phyloP scores from a whole-genome alignment of 805 yeast species.

The Saccharomycopsis capsularis region DNA sequence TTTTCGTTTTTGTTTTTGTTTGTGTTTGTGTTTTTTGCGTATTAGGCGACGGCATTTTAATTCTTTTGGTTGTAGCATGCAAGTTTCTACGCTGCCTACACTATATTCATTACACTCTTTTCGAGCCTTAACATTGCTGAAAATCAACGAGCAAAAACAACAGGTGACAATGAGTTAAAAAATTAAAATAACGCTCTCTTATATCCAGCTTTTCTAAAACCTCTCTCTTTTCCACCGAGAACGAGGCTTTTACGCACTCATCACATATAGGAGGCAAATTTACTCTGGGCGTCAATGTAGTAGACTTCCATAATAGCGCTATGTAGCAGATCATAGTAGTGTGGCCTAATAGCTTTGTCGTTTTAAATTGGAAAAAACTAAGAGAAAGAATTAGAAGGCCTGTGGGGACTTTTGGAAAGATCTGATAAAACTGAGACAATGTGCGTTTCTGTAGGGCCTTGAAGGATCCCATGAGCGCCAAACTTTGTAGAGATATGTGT shows the following conservation, averaged over 20 bases:
- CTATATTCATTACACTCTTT: too few relatives aligned
- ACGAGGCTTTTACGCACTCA: conserved; percentile 3
- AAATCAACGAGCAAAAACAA: too few relatives aligned
- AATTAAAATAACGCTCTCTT: too few relatives aligned
- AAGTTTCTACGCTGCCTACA: too few relatives aligned
- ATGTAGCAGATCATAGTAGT: conserved; percentile 32
- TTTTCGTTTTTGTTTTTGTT: too few relatives aligned
- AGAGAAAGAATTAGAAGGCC: conserved; percentile 35
- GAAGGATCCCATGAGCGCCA: conserved; percentile 36
- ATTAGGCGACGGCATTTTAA: too few relatives aligned
- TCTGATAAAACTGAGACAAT: conserved; percentile 31
- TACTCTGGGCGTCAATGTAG: conserved; percentile 26
- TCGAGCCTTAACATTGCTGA: too few relatives aligned
- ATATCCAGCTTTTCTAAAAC: conserved; percentile 11
- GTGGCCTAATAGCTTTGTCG: conserved; percentile 38
- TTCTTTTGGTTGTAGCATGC: too few relatives aligned
- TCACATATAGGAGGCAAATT: conserved; percentile 13
- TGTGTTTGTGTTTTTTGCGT: too few relatives aligned
- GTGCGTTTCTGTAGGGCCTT: conserved; percentile 33
- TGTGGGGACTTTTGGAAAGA: conserved; percentile 36
- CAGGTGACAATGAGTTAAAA: too few relatives aligned
- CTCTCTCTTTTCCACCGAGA: conserved; percentile 1
- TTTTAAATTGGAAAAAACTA: conserved; percentile 37
- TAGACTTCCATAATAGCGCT: conserved; percentile 34
- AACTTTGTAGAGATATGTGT: conserved; percentile 35